phyloP scores from a whole-genome alignment of 345 rosid species.

The Salix exigua region DNA sequence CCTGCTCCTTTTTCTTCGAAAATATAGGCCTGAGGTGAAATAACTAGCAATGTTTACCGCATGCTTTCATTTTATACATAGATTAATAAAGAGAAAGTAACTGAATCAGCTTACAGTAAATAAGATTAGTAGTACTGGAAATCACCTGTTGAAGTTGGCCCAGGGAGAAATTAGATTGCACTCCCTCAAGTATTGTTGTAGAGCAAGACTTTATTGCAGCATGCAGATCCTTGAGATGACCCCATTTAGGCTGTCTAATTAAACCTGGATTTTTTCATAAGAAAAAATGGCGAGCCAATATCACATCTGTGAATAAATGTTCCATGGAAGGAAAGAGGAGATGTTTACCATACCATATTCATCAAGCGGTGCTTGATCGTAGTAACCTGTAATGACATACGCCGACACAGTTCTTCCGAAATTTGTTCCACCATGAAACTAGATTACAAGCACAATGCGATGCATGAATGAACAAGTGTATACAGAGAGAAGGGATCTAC shows the following conservation, averaged over 20 bases:
- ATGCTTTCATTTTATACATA: too few relatives aligned
- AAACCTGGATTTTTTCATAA: slow-evolving; percentile 42
- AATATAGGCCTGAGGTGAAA: slow-evolving; percentile 48
- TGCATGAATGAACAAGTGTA: too few relatives aligned
- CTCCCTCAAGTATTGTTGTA: slow-evolving; percentile 50
- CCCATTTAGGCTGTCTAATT: slow-evolving; percentile 73
- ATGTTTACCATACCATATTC: slow-evolving; percentile 48
- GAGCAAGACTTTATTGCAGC: slow-evolving; percentile 55
- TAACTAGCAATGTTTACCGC: neutral
- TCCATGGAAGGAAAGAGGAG: too few relatives aligned
- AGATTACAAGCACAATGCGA: neutral
- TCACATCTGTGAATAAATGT: too few relatives aligned
- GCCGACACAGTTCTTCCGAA: slow-evolving; percentile 65
- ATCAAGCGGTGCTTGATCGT: slow-evolving; percentile 82
- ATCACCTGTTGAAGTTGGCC: slow-evolving; percentile 55
- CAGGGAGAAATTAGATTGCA: slow-evolving; percentile 18
- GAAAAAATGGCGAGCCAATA: too few relatives aligned
- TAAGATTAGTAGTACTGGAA: too few relatives aligned
- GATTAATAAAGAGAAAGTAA: too few relatives aligned
- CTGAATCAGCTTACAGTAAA: too few relatives aligned
- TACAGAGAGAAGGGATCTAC: too few relatives aligned
- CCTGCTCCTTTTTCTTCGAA: slow-evolving; percentile 33
- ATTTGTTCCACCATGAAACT: slow-evolving; percentile 93
- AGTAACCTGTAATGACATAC: slow-evolving; percentile 56
- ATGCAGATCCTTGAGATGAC: slow-evolving; percentile 76